These are phyloP conservation scores for Salvia rosmarinus DNA, from an alignment of 257 asterid genomes.

Conservation along the genomic window DNA sequence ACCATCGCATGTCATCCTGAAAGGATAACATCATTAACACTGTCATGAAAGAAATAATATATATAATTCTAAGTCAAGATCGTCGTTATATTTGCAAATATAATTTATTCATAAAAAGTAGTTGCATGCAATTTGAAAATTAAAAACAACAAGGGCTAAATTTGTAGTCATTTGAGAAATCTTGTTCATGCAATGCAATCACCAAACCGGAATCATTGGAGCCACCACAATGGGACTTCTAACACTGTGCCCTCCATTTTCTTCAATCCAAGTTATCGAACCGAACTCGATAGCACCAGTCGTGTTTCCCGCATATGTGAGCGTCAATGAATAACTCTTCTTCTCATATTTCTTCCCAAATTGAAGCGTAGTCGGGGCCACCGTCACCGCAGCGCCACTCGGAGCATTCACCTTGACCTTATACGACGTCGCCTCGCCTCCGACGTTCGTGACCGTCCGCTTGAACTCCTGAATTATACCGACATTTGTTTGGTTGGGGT, in stretches of 20 bases:
- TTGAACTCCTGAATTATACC: neutral
- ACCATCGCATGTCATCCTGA: too few relatives aligned
- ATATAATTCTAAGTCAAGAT: too few relatives aligned
- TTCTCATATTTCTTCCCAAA: conserved; percentile 37
- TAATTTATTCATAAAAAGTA: neutral
- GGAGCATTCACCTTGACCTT: conserved; percentile 27
- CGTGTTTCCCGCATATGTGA: neutral
- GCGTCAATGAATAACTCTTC: conserved; percentile 29
- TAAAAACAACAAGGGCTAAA: neutral
- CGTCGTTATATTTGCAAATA: neutral
- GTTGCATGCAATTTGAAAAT: neutral
- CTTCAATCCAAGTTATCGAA: conserved; percentile 35
- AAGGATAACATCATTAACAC: too few relatives aligned
- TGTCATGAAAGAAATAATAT: too few relatives aligned
- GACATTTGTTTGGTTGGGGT: conserved; percentile 12
- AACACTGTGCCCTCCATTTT: conserved; percentile 29
- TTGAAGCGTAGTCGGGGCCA: conserved; percentile 1
- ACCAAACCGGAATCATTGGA: conserved; percentile 39
- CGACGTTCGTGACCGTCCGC: conserved; percentile 39
- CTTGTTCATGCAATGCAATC: neutral
- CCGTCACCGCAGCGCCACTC: conserved; percentile 22
- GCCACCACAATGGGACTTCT: conserved; percentile 43
- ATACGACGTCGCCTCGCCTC: conserved; percentile 30
- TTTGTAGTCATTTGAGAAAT: neutral
- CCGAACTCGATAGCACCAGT: conserved; percentile 33